Percentiles rank a stretch among this genome's conserved stretches.
These are phyloP conservation scores for Fraxinus dipetala DNA, from an alignment of 305 asterid genomes.

Conservation along the genomic window DNA sequence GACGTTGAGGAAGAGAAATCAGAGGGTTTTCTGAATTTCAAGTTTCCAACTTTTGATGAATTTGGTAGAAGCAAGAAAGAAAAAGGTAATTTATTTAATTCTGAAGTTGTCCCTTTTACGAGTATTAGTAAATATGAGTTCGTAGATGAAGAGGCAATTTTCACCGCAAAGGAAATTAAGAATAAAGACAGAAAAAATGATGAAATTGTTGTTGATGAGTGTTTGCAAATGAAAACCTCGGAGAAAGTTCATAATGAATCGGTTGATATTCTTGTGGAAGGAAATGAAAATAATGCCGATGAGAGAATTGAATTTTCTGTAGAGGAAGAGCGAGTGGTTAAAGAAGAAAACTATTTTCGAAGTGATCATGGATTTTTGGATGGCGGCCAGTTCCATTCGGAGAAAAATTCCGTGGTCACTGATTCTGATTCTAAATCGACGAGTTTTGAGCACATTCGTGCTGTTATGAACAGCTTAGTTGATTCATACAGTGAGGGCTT, in stretches of 20 bases:
- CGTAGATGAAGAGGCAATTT: slow-evolving; percentile 31
- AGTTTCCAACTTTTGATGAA: slow-evolving; percentile 71
- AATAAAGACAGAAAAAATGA: neutral
- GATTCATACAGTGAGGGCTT: slow-evolving; percentile 50
- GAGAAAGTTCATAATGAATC: slow-evolving; percentile 2
- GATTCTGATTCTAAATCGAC: slow-evolving; percentile 40
- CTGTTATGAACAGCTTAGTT: slow-evolving; percentile 29
- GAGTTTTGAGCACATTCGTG: neutral
- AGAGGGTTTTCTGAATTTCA: slow-evolving; percentile 49
- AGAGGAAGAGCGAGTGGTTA: neutral
- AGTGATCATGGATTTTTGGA: slow-evolving; percentile 14
- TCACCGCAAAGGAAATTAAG: slow-evolving; percentile 28
- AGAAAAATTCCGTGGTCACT: slow-evolving; percentile 14
- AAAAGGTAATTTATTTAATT: slow-evolving; percentile 23
- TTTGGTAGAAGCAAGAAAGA: slow-evolving; percentile 34
- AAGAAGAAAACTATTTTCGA: slow-evolving; percentile 16
- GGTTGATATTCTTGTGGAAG: slow-evolving; percentile 20
- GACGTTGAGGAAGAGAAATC: slow-evolving; percentile 26
- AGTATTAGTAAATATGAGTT: slow-evolving; percentile 21
- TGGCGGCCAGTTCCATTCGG: slow-evolving; percentile 26
- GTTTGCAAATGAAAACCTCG: neutral
- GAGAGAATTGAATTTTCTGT: slow-evolving; percentile 7
- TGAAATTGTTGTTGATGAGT: slow-evolving; percentile 8
- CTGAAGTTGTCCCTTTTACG: slow-evolving; percentile 32
- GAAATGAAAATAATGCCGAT: slow-evolving; percentile 19